These are phyloP conservation scores for Russula ochroleuca DNA, from an alignment of 768 basidiomycete genomes.

Conservation along the genomic window DNA sequence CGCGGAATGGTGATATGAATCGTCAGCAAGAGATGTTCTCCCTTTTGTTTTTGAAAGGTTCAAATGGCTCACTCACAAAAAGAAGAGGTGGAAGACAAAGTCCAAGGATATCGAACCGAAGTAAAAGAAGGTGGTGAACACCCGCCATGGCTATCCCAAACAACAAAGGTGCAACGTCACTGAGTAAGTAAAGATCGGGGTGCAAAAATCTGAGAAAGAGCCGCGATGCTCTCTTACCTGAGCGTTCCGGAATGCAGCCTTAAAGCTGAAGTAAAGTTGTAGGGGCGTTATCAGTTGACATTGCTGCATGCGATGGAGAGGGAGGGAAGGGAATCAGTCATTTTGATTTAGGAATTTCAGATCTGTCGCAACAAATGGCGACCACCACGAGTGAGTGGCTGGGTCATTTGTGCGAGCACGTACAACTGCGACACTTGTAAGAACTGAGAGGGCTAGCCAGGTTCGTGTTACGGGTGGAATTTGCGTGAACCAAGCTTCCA, in stretches of 20 bases:
- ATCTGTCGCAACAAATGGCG: neutral
- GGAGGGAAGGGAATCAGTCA: neutral
- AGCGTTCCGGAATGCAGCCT: constrained; percentile 72
- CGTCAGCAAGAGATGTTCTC: neutral
- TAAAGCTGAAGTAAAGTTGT: constrained; percentile 90
- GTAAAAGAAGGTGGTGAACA: constrained; percentile 89
- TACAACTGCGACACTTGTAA: constrained; percentile 83
- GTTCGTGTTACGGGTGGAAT: constrained; percentile 87
- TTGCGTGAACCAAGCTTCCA: constrained; percentile 87
- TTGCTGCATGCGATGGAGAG: constrained; percentile 53
- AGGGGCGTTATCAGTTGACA: constrained; percentile 85
- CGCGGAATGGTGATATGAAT: neutral
- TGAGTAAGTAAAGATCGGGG: neutral
- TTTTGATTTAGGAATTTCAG: neutral
- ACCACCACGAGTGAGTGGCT: no score
- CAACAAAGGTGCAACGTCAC: no score
- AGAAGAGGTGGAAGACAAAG: constrained; percentile 96
- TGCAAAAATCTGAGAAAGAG: neutral
- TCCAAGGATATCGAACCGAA: constrained; percentile 92
- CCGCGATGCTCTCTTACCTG: constrained; percentile 53
- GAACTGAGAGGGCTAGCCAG: constrained; percentile 78
- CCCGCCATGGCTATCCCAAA: constrained; percentile 69
- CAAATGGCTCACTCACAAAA: constrained; percentile 79
- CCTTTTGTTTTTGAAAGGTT: neutral
- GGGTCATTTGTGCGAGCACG: constrained; percentile 31